Conservation (phyloP, 495 filamentous ascomycete species). For the Peziza echinospora region DNA sequence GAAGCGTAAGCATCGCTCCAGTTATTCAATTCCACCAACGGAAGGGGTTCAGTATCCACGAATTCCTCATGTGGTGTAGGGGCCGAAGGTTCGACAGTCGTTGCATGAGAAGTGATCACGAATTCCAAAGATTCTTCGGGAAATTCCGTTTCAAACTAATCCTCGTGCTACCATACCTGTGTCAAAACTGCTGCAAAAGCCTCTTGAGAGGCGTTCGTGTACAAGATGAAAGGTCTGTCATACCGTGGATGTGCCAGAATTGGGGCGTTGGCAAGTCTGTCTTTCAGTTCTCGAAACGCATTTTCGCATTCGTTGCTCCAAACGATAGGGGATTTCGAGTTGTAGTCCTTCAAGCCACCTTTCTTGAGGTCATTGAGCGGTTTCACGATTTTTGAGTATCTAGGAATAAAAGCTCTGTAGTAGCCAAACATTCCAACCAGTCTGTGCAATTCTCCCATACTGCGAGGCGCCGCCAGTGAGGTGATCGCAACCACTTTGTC, state of each 20-base stretch:
- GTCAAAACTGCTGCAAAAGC: neutral
- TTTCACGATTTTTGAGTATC: neutral
- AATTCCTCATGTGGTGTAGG: no score
- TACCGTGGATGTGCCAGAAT: neutral
- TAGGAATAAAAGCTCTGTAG: constrained; percentile 1
- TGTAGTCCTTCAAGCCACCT: neutral
- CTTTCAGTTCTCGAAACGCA: neutral
- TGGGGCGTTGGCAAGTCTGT: neutral
- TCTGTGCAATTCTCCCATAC: neutral
- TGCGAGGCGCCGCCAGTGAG: neutral
- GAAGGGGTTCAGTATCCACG: no score
- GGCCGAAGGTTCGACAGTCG: no score
- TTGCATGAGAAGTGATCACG: no score
- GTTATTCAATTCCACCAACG: no score
- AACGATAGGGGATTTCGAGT: neutral
- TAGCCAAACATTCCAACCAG: constrained; percentile 4
- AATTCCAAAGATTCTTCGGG: no score
- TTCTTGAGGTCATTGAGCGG: constrained; percentile 1
- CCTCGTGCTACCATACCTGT: neutral
- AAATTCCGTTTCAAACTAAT: no score
- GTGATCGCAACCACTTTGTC: constrained; percentile 1
- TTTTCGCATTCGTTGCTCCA: neutral
- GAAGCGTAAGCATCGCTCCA: no score
- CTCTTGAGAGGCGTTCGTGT: neutral
- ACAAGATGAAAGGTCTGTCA: neutral